phyloP scores from a whole-genome alignment of 2,329 filamentous ascomycete species.

The Colletotrichum plurivorum region DNA sequence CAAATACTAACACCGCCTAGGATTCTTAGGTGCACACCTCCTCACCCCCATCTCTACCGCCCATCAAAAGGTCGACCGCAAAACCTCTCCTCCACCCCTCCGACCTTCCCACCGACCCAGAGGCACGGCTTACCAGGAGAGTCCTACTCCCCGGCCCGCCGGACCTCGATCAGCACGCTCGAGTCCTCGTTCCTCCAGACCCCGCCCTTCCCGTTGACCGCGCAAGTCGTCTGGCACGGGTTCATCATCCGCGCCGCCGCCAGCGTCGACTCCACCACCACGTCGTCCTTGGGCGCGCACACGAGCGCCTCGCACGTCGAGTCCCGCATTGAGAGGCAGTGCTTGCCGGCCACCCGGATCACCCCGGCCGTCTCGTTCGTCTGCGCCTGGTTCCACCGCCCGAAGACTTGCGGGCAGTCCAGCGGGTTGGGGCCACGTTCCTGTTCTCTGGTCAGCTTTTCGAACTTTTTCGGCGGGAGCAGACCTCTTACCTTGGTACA shows the following conservation, averaged over 20 bases:
- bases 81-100: not conserved
- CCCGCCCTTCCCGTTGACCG: slow-evolving; percentile 27
- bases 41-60: too few relatives aligned
- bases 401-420: slow-evolving; percentile 19
- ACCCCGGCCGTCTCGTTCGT: not conserved
- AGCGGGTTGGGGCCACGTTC: slow-evolving; percentile 6
- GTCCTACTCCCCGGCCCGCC: not conserved
- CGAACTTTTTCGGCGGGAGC: not conserved
- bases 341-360: not conserved
- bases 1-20: too few relatives aligned
- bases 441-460: slow-evolving; percentile 1
- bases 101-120: not conserved
- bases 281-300: not conserved
- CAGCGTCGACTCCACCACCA: slow-evolving; percentile 7
- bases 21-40: too few relatives aligned
- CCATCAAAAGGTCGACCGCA: too few relatives aligned
- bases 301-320: slow-evolving; percentile 20
- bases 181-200: slow-evolving; percentile 17
- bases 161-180: not conserved
- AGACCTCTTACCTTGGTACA: slow-evolving; percentile 11
- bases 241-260: slow-evolving; percentile 34
- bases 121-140: not conserved
- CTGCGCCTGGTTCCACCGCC: slow-evolving; percentile 1
- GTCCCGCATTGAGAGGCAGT: not conserved
- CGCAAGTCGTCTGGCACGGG: slow-evolving; percentile 24